Conservation (phyloP, 345 rosid species). For the Cardamine resedifolia region DNA sequence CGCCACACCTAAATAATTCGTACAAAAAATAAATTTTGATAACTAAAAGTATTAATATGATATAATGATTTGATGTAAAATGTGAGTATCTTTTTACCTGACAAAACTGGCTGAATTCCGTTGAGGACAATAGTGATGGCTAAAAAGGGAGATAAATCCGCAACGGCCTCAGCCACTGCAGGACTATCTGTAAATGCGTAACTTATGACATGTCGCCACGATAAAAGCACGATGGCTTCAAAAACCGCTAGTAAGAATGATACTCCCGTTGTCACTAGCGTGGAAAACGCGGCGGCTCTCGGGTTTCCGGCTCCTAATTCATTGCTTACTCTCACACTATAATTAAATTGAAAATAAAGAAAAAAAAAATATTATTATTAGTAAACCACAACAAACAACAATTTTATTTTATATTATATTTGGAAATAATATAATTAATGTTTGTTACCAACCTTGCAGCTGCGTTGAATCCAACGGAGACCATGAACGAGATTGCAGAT, state of each 20-base stretch:
- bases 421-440: no score
- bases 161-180: slow-evolving; percentile 52
- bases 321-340: slow-evolving; percentile 71
- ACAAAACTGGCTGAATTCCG: slow-evolving; percentile 54
- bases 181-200: slow-evolving; percentile 60
- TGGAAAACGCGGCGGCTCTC: slow-evolving; percentile 59
- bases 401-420: no score
- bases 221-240: slow-evolving; percentile 44
- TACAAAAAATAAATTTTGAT: background rate
- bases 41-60: background rate
- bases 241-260: slow-evolving; percentile 50
- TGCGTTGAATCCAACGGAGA: slow-evolving; percentile 73
- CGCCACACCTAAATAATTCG: slow-evolving; percentile 54
- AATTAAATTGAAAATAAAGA: background rate
- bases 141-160: slow-evolving; percentile 54
- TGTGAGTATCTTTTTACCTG: slow-evolving; percentile 44
- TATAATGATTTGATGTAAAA: background rate
- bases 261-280: slow-evolving; percentile 39
- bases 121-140: slow-evolving; percentile 52
- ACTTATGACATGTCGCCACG: slow-evolving; percentile 53
- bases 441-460: slow-evolving; percentile 59
- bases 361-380: background rate
- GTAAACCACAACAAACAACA: background rate
- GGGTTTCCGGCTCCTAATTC: slow-evolving; percentile 78
- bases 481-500: slow-evolving; percentile 57